Evolutionary conservation across 345 rosid genomes (phyloP).

Genomic region (Alliaria petiolata): DNA sequence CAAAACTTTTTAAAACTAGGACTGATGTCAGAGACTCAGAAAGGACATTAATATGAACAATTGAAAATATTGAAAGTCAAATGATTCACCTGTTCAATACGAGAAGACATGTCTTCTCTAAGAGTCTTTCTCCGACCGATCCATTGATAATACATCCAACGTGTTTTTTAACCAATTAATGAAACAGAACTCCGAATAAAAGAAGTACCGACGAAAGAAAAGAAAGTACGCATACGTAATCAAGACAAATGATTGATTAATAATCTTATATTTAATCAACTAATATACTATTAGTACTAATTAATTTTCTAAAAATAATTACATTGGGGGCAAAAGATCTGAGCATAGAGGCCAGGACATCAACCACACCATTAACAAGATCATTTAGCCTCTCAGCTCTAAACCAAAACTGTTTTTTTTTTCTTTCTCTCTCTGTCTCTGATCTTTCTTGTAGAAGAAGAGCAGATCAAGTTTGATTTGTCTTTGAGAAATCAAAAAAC

Average conservation of each 20-base stretch:
- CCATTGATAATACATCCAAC: slow-evolving; percentile 5
- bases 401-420: too few relatives aligned
- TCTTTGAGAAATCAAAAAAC: slow-evolving; percentile 11
- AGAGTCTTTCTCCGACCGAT: slow-evolving; percentile 1
- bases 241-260: slow-evolving; percentile 12
- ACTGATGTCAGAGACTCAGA: background rate
- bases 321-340: slow-evolving; percentile 18
- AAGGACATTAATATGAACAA: background rate
- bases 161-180: slow-evolving; percentile 7
- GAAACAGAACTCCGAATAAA: background rate
- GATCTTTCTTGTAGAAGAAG: slow-evolving; percentile 7
- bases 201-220: background rate
- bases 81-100: slow-evolving; percentile 7
- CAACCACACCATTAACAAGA: slow-evolving; percentile 13
- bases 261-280: background rate
- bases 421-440: background rate
- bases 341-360: background rate
- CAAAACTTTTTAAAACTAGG: too few relatives aligned
- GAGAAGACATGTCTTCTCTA: slow-evolving; percentile 10
- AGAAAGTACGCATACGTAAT: slow-evolving; percentile 20
- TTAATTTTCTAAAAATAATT: too few relatives aligned
- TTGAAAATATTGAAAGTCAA: slow-evolving; percentile 10
- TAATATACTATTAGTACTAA: background rate
- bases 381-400: too few relatives aligned
- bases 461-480: slow-evolving; percentile 18